These are phyloP conservation scores for Aleurites moluccanus DNA, from an alignment of 441 rosid species.

Conservation along the genomic window DNA sequence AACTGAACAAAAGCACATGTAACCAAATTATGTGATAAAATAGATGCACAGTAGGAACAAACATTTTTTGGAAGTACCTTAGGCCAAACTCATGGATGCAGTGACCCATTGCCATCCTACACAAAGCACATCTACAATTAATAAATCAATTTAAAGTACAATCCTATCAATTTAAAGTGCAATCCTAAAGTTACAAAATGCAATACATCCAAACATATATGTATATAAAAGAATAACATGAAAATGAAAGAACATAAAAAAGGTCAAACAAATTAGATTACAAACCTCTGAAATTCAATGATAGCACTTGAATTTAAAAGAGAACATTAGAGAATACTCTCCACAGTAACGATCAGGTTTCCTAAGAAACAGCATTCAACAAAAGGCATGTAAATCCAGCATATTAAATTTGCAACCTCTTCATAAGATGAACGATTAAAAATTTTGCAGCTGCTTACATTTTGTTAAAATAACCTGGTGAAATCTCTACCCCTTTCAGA, in stretches of 20 bases:
- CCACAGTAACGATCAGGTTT: constrained; percentile 2
- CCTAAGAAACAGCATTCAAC: constrained; percentile 8
- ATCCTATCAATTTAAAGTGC: not conserved
- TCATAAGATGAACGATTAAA: not conserved
- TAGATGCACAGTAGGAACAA: not conserved
- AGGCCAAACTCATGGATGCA: constrained; percentile 8
- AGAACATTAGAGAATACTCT: not conserved
- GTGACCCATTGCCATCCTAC: not conserved
- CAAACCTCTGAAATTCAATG: constrained; percentile 15
- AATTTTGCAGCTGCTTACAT: constrained; percentile 11
- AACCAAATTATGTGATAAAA: not conserved
- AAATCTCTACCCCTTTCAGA: not conserved
- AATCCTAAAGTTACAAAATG: not conserved
- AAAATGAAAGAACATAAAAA: not conserved
- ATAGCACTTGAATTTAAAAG: constrained; percentile 9
- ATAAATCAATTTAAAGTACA: not conserved
- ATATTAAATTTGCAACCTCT: not conserved
- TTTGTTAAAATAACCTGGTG: not conserved
- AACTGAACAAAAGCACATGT: not conserved
- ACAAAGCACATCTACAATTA: constrained; percentile 7
- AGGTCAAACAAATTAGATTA: not conserved
- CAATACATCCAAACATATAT: not conserved
- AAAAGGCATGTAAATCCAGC: constrained; percentile 13
- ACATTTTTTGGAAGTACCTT: not conserved
- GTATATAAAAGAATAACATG: not conserved